Conservation (phyloP, 2,329 filamentous ascomycete species). For the Exophiala xenobiotica region DNA sequence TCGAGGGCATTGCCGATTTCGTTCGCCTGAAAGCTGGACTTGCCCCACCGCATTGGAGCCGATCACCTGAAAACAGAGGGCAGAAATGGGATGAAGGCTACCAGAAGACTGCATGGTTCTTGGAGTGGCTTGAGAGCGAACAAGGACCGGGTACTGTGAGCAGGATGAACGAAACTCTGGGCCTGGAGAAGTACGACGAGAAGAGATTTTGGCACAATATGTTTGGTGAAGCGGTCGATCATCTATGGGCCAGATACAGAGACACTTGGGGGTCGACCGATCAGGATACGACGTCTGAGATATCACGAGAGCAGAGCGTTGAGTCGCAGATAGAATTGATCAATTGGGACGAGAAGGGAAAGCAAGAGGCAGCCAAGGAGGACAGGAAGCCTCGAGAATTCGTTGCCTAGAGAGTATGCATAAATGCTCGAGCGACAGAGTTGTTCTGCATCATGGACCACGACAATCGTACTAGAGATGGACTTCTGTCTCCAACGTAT, state of each 20-base stretch:
- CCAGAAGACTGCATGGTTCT: constrained; percentile 85
- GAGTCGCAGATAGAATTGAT: constrained; percentile 12
- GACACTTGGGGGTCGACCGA: constrained; percentile 44
- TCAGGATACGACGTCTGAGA: constrained; percentile 17
- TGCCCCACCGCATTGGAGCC: constrained; percentile 79
- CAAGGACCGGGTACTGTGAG: constrained; percentile 62
- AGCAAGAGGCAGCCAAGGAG: constrained; percentile 6
- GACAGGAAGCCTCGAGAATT: constrained; percentile 7
- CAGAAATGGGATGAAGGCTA: constrained; percentile 86
- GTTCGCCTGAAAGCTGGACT: constrained; percentile 74
- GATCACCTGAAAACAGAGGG: constrained; percentile 44
- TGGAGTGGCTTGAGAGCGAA: constrained; percentile 75
- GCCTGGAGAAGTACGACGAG: constrained; percentile 63
- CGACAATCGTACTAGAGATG: too few species aligned
- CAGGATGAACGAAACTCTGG: constrained; percentile 65
- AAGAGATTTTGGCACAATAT: constrained; percentile 66
- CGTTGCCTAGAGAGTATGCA: constrained; percentile 6
- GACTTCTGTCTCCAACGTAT: too few species aligned
- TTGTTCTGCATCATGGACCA: not conserved
- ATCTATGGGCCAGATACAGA: constrained; percentile 74
- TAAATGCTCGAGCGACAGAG: not conserved
- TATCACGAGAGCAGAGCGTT: constrained; percentile 3
- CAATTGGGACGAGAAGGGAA: constrained; percentile 7
- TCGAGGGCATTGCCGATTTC: constrained; percentile 93
- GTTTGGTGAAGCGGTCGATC: constrained; percentile 63